phyloP scores from a whole-genome alignment of 352 stramenopile species.

The Pythium diclinum region DNA sequence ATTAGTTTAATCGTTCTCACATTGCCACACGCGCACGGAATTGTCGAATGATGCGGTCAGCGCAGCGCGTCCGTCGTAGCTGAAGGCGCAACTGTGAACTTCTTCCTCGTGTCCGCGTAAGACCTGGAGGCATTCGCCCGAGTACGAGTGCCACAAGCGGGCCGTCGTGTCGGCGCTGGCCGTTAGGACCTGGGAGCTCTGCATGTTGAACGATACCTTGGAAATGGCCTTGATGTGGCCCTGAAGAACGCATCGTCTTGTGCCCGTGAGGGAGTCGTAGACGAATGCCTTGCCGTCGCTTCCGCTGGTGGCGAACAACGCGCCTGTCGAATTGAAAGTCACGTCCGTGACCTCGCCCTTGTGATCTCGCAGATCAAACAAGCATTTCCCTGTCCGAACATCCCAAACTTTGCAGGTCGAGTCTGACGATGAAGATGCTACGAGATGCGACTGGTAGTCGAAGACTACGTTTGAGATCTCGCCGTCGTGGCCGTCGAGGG shows the following conservation, averaged over 20 bases:
- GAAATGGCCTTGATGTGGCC: constrained; percentile 50
- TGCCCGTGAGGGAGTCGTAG: constrained; percentile 74
- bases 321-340: constrained; percentile 64
- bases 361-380: constrained; percentile 61
- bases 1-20: constrained; percentile 20
- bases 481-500: constrained; percentile 48
- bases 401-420: constrained; percentile 72
- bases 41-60: constrained; percentile 66
- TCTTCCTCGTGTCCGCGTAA: constrained; percentile 65
- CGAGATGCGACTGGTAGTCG: constrained; percentile 51
- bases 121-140: constrained; percentile 59
- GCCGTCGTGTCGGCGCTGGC: constrained; percentile 52
- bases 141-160: constrained; percentile 69
- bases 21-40: constrained; percentile 58
- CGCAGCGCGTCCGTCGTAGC: constrained; percentile 50
- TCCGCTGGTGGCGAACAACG: constrained; percentile 52
- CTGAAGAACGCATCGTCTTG: constrained; percentile 34
- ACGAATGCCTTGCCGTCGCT: constrained; percentile 53
- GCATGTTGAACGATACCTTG: constrained; percentile 62
- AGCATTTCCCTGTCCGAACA: constrained; percentile 48
- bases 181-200: constrained; percentile 58
- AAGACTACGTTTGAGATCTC: constrained; percentile 67
- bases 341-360: constrained; percentile 48
- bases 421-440: constrained; percentile 57
- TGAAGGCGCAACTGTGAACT: constrained; percentile 55